A percentile compares a stretch with the other conserved stretches of the same genome.
Conservation (phyloP, 2,329 filamentous ascomycete species). For the Diplodia corticola region DNA sequence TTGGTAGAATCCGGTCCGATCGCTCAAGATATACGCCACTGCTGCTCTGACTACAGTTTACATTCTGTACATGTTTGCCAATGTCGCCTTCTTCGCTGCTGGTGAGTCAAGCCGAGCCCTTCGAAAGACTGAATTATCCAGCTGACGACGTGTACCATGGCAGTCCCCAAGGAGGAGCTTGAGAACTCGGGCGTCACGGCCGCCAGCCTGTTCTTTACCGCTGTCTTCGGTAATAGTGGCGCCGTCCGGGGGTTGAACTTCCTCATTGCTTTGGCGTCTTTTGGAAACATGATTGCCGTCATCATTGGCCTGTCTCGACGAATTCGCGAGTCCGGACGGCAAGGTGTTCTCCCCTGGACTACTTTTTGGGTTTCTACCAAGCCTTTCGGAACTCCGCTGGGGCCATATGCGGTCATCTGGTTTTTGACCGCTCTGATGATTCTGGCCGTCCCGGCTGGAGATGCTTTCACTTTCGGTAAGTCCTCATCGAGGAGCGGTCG, state of each 20-base stretch:
- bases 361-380: constrained; percentile 63
- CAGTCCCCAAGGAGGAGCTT: constrained; percentile 64
- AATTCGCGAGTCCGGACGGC: constrained; percentile 62
- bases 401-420: constrained; percentile 61
- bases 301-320: constrained; percentile 65
- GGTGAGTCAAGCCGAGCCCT: constrained; percentile 44
- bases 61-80: constrained; percentile 65
- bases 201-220: constrained; percentile 66
- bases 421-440: constrained; percentile 61
- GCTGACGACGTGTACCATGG: neutral
- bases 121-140: neutral
- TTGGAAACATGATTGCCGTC: constrained; percentile 72
- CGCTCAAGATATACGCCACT: constrained; percentile 62
- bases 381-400: constrained; percentile 64
- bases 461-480: constrained; percentile 64
- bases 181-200: constrained; percentile 66
- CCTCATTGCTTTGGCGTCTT: constrained; percentile 66
- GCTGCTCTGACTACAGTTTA: constrained; percentile 63
- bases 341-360: constrained; percentile 63
- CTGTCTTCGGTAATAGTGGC: constrained; percentile 61
- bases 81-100: constrained; percentile 64
- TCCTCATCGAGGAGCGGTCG: neutral
- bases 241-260: constrained; percentile 56
- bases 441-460: constrained; percentile 60
- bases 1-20: constrained; percentile 62